These are phyloP conservation scores for Eleusine coracana DNA, from an alignment of 176 grass and related monocot genomes.

Conservation along the genomic window DNA sequence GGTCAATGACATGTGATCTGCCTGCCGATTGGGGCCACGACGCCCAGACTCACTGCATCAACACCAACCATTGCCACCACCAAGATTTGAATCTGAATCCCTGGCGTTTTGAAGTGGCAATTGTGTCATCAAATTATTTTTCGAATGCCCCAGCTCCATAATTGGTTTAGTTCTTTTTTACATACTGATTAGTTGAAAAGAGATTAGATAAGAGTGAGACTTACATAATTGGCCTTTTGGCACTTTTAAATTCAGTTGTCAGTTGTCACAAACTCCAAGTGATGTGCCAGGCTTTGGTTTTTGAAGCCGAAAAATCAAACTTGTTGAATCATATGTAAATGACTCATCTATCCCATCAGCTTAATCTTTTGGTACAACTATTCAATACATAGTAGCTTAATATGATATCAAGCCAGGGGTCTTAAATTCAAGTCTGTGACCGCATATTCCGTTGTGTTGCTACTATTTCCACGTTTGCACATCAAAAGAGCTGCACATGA, in stretches of 20 bases:
- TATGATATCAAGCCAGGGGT: no score
- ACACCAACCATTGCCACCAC: slow-evolving; percentile 31
- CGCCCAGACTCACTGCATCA: background rate
- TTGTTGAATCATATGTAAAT: no score
- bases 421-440: no score
- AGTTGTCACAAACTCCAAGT: background rate
- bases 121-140: background rate
- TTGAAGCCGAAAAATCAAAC: background rate
- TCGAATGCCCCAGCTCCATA: background rate
- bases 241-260: background rate
- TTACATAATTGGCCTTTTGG: background rate
- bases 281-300: background rate
- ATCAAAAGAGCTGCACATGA: no score
- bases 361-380: no score
- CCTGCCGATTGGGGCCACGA: background rate
- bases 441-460: no score
- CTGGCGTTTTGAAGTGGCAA: background rate
- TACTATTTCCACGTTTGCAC: no score
- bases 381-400: no score
- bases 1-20: background rate
- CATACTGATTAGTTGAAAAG: background rate
- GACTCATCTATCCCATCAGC: no score
- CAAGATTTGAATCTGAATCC: slow-evolving; percentile 34
- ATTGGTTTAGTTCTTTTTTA: background rate
- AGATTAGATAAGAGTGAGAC: background rate